Evolutionary conservation across 352 stramenopile genomes (phyloP), one percentile per base, ranked within the genome.

Genomic region (Pythium angustatum): DNA sequence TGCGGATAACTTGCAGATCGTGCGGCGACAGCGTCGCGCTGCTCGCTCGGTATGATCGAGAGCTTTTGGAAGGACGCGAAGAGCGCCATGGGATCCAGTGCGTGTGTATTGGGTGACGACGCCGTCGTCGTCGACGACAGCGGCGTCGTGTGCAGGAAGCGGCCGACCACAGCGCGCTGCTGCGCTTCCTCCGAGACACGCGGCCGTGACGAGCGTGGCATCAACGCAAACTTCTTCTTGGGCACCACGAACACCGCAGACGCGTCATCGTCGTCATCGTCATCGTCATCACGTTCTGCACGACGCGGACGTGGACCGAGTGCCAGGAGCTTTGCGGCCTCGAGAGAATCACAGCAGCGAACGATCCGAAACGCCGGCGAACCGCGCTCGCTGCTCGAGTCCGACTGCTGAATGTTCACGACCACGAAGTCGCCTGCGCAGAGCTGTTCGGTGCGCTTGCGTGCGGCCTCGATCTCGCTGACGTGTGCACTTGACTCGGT

Each of bases 11-110:
- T n/a, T n/a, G n/a, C n/a, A n/a, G n/a, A 19, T 21, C 26, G 14
- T 12, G 44, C 17, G 12, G 47, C 27, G 15, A 21, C 44, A 19
- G 36, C 7, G 1, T 71, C 47, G 14, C 24, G 31, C 28, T 68
- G 58, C 34, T 72, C 48, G 17, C 33, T 33, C 30, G 47, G 12
- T 14, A 61, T 52, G 11, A 62, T 11, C 11, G 31, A 11, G 14
- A 85, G 54, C 55, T 81, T 70, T 12, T 85, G 64, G 28, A 84
- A 83, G 33, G 75, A 81, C 7, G 71, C 55, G 44, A 83, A 84
- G 5, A 78, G 24, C 5, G 51, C 38, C 15, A 65, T 51, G 9
- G 43, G 8, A 9, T 65, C 56, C n/a, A 24, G 49, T 30, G 36
- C 40, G 12, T 51, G 36, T 41, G 41, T 22, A 10, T 22, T 10